Conservation (phyloP, 331 rosid genomes). For the Stylosanthes scabra region DNA sequence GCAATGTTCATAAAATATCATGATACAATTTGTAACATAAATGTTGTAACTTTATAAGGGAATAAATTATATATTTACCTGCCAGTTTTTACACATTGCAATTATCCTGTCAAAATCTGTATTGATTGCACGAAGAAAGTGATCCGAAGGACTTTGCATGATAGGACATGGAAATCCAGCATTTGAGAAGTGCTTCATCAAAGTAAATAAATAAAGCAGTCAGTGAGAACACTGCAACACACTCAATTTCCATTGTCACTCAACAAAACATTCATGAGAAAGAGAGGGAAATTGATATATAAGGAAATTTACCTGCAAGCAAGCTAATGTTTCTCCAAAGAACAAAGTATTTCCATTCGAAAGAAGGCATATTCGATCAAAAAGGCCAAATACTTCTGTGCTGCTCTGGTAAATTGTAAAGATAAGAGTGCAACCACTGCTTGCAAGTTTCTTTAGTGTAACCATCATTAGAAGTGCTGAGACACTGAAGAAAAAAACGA, state of each 20-base stretch:
- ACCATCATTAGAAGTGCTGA: slow-evolving; percentile 99
- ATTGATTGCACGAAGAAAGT: slow-evolving; percentile 96
- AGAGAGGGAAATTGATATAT: not conserved
- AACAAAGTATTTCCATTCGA: slow-evolving; percentile 97
- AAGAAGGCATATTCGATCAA: slow-evolving; percentile 95
- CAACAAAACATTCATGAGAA: not conserved
- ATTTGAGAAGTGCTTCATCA: slow-evolving; percentile 95
- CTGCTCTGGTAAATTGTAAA: slow-evolving; percentile 96
- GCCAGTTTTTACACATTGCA: slow-evolving; percentile 98
- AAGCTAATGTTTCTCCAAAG: slow-evolving; percentile 97
- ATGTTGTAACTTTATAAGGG: not conserved
- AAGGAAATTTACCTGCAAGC: slow-evolving; percentile 82
- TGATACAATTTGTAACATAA: not conserved
- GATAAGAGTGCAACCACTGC: slow-evolving; percentile 90
- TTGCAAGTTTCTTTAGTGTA: slow-evolving; percentile 93
- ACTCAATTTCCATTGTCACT: not conserved
- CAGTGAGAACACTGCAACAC: slow-evolving; percentile 23
- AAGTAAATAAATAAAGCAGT: slow-evolving; percentile 45
- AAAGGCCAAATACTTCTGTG: slow-evolving; percentile 99
- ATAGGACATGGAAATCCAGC: slow-evolving; percentile 99
- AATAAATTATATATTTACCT: slow-evolving; percentile 60
- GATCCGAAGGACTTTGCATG: slow-evolving; percentile 99
- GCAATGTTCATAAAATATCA: slow-evolving; percentile 28
- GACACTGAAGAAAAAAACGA: slow-evolving; percentile 76
- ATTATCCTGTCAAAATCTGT: slow-evolving; percentile 98